phyloP scores from a whole-genome alignment of 2,329 filamentous ascomycete genomes.

The Lizonia empirigonia region DNA sequence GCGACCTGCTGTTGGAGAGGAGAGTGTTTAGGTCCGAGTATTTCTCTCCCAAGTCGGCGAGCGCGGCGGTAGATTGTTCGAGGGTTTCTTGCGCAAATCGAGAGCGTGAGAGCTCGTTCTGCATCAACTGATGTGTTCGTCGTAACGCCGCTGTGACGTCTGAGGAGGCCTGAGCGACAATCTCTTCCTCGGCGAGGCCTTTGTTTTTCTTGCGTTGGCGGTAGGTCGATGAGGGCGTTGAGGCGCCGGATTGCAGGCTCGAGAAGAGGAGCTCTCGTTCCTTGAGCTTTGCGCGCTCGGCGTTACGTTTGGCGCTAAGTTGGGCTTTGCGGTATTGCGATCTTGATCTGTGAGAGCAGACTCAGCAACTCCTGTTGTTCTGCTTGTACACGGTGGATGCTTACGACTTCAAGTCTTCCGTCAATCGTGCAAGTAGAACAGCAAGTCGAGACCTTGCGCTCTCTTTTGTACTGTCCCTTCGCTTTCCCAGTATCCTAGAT shows the following conservation, averaged over 20 bases:
- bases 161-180: constrained; percentile 74
- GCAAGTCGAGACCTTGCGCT: constrained; percentile 69
- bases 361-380: constrained; percentile 3
- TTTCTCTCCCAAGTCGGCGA: constrained; percentile 78
- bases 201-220: constrained; percentile 49
- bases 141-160: constrained; percentile 85
- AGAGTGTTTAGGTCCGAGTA: constrained; percentile 82
- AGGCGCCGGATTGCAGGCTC: constrained; percentile 59
- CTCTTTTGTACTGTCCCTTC: constrained; percentile 60
- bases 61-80: constrained; percentile 78
- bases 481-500: constrained; percentile 37
- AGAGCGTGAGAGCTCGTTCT: constrained; percentile 80
- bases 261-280: constrained; percentile 79
- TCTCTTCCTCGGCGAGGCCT: constrained; percentile 70
- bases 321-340: constrained; percentile 81
- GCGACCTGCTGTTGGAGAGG: constrained; percentile 72
- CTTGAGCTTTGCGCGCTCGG: constrained; percentile 73
- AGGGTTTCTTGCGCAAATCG: constrained; percentile 90
- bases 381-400: constrained; percentile 23
- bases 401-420: constrained; percentile 73
- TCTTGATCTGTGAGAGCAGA: constrained; percentile 56
- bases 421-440: constrained; percentile 69
- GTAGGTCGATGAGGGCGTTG: constrained; percentile 44
- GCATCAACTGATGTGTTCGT: constrained; percentile 85
- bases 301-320: constrained; percentile 74